These are phyloP conservation scores for Didymella pomorum DNA, from an alignment of 2,329 filamentous ascomycete species.

Conservation along the genomic window DNA sequence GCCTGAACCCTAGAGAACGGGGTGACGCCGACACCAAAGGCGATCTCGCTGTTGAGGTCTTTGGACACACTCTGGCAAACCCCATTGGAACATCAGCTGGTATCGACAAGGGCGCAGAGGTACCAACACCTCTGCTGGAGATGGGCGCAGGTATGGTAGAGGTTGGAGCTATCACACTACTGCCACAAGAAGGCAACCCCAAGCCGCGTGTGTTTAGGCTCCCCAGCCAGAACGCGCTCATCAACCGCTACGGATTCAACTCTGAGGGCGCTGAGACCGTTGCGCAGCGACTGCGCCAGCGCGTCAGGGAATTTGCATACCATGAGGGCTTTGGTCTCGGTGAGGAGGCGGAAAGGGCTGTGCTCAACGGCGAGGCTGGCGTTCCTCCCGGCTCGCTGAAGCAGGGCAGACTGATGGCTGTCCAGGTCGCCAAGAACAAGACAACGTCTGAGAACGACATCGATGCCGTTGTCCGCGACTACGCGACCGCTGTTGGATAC, in stretches of 20 bases:
- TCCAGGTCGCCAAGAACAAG: constrained; percentile 98
- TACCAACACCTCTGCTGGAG: constrained; percentile 83
- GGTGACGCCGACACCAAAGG: constrained; percentile 64
- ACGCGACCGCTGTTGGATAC: constrained; percentile 86
- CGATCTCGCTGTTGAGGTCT: constrained; percentile 70
- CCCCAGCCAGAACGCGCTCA: constrained; percentile 81
- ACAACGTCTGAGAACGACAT: constrained; percentile 85
- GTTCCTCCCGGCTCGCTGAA: constrained; percentile 85
- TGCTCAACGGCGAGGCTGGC: constrained; percentile 77
- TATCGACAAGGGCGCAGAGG: constrained; percentile 91
- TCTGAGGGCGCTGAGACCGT: constrained; percentile 88
- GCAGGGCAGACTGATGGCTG: constrained; percentile 78
- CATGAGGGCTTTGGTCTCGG: constrained; percentile 69
- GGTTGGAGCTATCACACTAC: constrained; percentile 87
- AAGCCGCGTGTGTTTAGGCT: constrained; percentile 88
- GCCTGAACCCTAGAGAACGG: constrained; percentile 84
- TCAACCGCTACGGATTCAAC: constrained; percentile 97
- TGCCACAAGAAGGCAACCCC: constrained; percentile 87
- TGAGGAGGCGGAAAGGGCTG: constrained; percentile 70
- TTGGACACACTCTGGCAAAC: constrained; percentile 79
- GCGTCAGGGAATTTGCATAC: constrained; percentile 80
- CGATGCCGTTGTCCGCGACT: constrained; percentile 77
- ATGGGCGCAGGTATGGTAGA: constrained; percentile 88
- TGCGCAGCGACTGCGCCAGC: constrained; percentile 77
- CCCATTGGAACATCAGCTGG: constrained; percentile 95